Evolutionary conservation across 495 filamentous ascomycete genomes (phyloP).

Genomic region (Aspergillus wentii): DNA sequence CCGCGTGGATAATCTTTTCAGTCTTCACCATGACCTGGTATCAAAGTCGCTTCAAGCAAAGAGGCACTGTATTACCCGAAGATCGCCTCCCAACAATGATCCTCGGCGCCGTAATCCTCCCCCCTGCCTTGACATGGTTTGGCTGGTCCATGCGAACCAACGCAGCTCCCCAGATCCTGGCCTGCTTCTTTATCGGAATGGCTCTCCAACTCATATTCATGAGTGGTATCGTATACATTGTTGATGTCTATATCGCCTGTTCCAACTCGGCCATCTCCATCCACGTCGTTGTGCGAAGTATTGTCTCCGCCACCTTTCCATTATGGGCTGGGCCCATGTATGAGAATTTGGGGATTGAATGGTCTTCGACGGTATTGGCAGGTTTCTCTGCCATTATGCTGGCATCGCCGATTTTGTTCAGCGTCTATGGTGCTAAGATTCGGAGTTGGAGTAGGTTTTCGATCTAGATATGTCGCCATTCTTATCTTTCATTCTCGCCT

Average conservation of each 20-base stretch:
- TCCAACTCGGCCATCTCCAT: slow-evolving; percentile 53
- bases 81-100: slow-evolving; percentile 49
- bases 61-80: slow-evolving; percentile 34
- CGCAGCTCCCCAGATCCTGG: slow-evolving; percentile 18
- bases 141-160: slow-evolving; percentile 41
- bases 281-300: slow-evolving; percentile 56
- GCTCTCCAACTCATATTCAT: slow-evolving; percentile 25
- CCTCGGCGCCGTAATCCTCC: slow-evolving; percentile 43
- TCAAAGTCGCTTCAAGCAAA: slow-evolving; percentile 6
- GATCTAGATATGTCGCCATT: no score
- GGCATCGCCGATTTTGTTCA: no score
- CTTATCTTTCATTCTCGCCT: no score
- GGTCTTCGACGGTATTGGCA: no score
- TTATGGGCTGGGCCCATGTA: no score
- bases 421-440: no score
- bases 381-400: no score
- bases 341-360: no score
- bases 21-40: slow-evolving; percentile 23
- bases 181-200: slow-evolving; percentile 22
- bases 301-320: slow-evolving; percentile 43
- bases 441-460: no score
- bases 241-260: slow-evolving; percentile 49
- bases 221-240: slow-evolving; percentile 42
- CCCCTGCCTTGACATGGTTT: slow-evolving; percentile 52
- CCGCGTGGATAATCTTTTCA: slow-evolving; percentile 14